Base-by-base conservation (phyloP, 805 yeast species). In the Starmerella stigmatis region DNA sequence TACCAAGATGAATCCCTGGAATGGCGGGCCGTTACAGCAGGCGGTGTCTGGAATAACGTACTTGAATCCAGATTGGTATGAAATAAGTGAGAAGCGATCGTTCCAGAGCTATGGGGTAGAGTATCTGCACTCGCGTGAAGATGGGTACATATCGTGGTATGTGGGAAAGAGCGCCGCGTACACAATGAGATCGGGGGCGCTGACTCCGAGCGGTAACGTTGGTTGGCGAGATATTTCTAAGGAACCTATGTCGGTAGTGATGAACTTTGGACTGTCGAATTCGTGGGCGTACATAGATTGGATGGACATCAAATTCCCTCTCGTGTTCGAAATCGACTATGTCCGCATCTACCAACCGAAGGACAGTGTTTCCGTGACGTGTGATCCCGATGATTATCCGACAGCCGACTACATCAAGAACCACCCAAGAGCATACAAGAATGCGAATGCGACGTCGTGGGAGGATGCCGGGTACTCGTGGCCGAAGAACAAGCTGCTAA, bases 241-340 rank as follows among this genome's bases (percentile, higher is more conserved):
- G 61, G 97, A 89, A 60, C 97, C 97, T 52, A 86, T 89, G 96
- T 73, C 94, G 2, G 73, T 89, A 49, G 66, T 89, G 52, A 58
- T 89, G 70, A 89, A 89, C 63, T 65, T 89, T 66, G 97, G 95
- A 70, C 67, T 89, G 43, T 88, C 96, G n/a, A 81, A 79, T 58
- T 81, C 78, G 49, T 89, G 96, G 96, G 84, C 92, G 7, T 84
- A 83, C 63, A 88, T 89, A 50, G 89, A 86, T 65, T 89, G 96
- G 96, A 76, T 78, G 34, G 61, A 60, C 20, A 67, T 86, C 48
- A 65, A 65, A 37, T 89, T 89, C 74, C 97, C 97, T 2, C 74
- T 73, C 13, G 71, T 74, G 2, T 69, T 88, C 78, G 68, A 75
- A 46, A 66, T 89, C 35, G 96, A 89, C 62, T 84, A 81, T 57